These are phyloP conservation scores for Chlamydomonas sphaeroides DNA, from an alignment of 139 green algal species.

Conservation along the genomic window DNA sequence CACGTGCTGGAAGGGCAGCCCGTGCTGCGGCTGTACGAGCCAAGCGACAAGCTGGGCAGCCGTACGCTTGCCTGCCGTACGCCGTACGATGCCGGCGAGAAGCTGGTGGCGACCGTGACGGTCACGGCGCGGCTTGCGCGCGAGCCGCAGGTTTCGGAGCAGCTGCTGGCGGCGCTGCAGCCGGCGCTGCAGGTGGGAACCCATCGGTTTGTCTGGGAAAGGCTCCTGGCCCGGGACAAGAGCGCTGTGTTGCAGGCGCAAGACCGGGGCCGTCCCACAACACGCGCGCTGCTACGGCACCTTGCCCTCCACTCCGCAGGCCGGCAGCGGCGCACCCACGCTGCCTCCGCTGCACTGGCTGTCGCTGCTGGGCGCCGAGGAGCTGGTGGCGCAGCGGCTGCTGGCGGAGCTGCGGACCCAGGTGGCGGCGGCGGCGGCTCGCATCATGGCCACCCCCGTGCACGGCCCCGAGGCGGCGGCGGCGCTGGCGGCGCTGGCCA, in stretches of 20 bases:
- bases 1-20: neutral
- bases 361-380: constrained; percentile 30
- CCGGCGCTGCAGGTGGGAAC: constrained; percentile 22
- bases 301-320: neutral
- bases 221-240: too few relatives aligned
- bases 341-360: constrained; percentile 34
- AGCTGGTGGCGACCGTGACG: neutral
- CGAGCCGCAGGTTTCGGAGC: constrained; percentile 34
- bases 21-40: constrained; percentile 13
- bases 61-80: constrained; percentile 8
- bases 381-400: constrained; percentile 4
- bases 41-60: neutral
- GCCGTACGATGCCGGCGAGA: neutral
- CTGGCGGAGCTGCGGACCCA: neutral
- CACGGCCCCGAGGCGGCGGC: neutral
- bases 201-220: neutral
- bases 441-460: constrained; percentile 15
- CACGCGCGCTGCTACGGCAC: too few relatives aligned
- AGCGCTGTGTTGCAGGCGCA: too few relatives aligned
- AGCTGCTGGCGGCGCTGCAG: constrained; percentile 36
- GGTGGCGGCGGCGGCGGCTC: neutral
- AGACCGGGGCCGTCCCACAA: too few relatives aligned
- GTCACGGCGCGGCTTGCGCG: constrained; percentile 17
- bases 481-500: neutral
- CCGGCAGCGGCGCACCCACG: constrained; percentile 3